These are phyloP conservation scores for Anacardium occidentale DNA, from an alignment of 345 rosid species.

Conservation along the genomic window DNA sequence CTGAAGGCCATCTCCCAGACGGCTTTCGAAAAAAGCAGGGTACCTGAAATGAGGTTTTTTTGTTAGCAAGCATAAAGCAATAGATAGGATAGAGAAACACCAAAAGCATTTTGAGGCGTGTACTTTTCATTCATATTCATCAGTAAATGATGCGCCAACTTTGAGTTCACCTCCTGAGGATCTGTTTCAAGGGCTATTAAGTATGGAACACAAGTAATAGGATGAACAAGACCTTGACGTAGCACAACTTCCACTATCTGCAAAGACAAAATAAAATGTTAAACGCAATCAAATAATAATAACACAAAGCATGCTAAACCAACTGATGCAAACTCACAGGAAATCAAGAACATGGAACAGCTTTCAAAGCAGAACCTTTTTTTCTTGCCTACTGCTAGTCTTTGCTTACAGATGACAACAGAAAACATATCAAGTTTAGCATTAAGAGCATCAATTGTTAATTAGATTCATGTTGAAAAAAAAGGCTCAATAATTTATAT, in stretches of 20 bases:
- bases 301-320: not conserved
- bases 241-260: slow-evolving; percentile 98
- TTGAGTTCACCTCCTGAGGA: slow-evolving; percentile 87
- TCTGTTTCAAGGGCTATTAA: slow-evolving; percentile 98
- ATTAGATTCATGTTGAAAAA: not conserved
- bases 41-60: slow-evolving; percentile 56
- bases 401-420: not conserved
- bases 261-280: slow-evolving; percentile 18
- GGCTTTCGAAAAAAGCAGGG: slow-evolving; percentile 96
- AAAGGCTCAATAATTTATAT: not conserved
- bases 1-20: slow-evolving; percentile 97
- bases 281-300: not conserved
- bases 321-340: too few species aligned
- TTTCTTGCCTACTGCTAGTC: too few species aligned
- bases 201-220: slow-evolving; percentile 97
- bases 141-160: slow-evolving; percentile 95
- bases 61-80: slow-evolving; percentile 23
- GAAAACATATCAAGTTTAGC: not conserved
- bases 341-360: too few species aligned
- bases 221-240: slow-evolving; percentile 99
- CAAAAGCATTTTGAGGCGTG: slow-evolving; percentile 23
- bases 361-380: too few species aligned
- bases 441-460: not conserved
- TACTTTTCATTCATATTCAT: slow-evolving; percentile 99
- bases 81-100: slow-evolving; percentile 9